Conservation (phyloP, 257 asterid species). For the Ehretia macrophylla region DNA sequence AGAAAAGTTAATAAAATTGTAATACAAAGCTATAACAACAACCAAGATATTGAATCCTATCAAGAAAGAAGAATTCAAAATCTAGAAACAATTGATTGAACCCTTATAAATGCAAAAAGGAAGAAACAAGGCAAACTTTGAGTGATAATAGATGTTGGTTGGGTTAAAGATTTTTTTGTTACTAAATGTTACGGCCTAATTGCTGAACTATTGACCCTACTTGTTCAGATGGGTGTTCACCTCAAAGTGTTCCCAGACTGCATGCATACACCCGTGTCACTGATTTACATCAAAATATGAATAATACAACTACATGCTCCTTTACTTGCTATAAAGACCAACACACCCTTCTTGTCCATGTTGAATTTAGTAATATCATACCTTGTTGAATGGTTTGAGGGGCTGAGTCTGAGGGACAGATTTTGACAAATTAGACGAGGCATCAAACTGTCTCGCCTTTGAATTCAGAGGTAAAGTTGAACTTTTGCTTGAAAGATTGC, state of each 20-base stretch:
- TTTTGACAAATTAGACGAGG: conserved; percentile 32
- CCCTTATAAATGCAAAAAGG: too few species aligned
- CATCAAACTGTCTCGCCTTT: conserved; percentile 9
- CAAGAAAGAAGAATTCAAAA: too few species aligned
- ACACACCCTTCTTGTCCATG: too few species aligned
- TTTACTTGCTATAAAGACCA: neutral
- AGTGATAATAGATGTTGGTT: too few species aligned
- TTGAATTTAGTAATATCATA: conserved; percentile 9
- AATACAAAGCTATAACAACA: neutral
- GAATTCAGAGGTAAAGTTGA: conserved; percentile 29
- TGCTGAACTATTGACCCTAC: conserved; percentile 6
- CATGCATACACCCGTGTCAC: conserved; percentile 1
- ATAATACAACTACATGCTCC: neutral
- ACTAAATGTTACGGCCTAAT: neutral
- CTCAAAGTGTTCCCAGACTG: conserved; percentile 9
- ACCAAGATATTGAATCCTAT: too few species aligned
- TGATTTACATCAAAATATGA: neutral
- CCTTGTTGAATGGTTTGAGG: conserved; percentile 53
- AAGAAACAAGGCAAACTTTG: too few species aligned
- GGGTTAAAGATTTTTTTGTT: too few species aligned
- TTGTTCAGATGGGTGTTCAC: conserved; percentile 15
- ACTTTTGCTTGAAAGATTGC: conserved; percentile 22
- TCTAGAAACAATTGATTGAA: too few species aligned
- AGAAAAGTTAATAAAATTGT: neutral
- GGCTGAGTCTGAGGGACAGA: conserved; percentile 45